Base-by-base conservation (phyloP, 192 early-diverging fungal species). In the Radiomyces spectabilis region DNA sequence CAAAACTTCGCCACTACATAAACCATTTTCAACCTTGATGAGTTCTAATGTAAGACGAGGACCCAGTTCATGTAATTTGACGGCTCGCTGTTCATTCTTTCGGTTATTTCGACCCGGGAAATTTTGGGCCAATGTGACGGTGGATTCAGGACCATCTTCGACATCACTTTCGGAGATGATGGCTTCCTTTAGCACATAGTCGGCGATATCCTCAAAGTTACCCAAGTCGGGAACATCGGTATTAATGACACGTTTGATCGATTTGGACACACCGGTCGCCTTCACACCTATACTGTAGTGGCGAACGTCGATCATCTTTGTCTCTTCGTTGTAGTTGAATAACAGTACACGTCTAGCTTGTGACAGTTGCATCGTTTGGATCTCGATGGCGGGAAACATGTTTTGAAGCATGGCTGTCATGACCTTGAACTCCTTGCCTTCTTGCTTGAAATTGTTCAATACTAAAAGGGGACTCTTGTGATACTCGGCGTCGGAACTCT, bases 341-440 rank as follows among this genome's bases (percentile, higher is more conserved):
- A 99, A 71, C 35, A 99, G 80, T 3, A 99, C 88, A 42, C 96
- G 87, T 9, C 89, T 78, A 13, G 93, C 93, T 13, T 95, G 87
- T 0, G 86, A 58, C 31, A 97, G 68, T 73, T 85, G 86, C 91
- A 99, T 95, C 30, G 79, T 89, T 57, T 89, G 81, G 19, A 96
- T 88, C 69, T 94, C 91, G 57, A 99, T 96, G 1, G 96, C 71
- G 1, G 96, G 94, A 61, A 95, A 95, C 85, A 99, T 81, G 66
- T 95, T 96, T 56, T 97, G 96, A 54, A 99, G 86, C 81, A 94
- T 86, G 9, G 91, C 88, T 1, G 85, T 85, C 85, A 97, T 88
- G 37, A 99, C 74, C 71, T 94, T 91, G 57, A 95, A 78, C 31
- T 93, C 77, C 15, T 86, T 86, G 22, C 72, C 74, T 53, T 84